Evolutionary conservation across 2,329 filamentous ascomycete species (phyloP), one percentile per base, ranked within the genome.

Genomic region (Ciborinia camelliae): DNA sequence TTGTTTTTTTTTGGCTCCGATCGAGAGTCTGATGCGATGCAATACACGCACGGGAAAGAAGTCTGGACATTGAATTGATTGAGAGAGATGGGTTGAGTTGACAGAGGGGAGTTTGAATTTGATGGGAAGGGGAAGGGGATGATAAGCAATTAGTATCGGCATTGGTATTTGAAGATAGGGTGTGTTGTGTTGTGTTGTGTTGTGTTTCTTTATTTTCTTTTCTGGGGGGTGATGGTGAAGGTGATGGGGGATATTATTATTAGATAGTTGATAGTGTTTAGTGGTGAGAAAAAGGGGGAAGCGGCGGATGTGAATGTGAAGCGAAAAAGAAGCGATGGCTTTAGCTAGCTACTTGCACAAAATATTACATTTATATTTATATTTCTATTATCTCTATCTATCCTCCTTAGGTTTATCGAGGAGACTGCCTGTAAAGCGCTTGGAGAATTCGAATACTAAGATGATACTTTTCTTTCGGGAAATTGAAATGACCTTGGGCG

Each of bases 1-100:
- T 62, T 52, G 48, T 62, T 62, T 43, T 39, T 62, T 62, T 43
- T 39, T 41, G 30, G 18, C 59, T 43, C 43, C 55, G 26, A 47
- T 54, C 37, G n/a, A n/a, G n/a, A n/a, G n/a, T n/a, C n/a, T n/a
- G n/a, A n/a, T n/a, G 59, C 47, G 48, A 58, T 47, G 20, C 41
- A 47, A 4, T 4, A 12, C n/a, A n/a, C n/a, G n/a, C n/a, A n/a
- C 10, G n/a, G 28, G 14, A 23, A 47, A 47, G 41, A 58, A 26
- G 55, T 35, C 30, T 58, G 30, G 43, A 15, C 8, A 6, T 18
- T 52, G 30, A 23, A 52, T 52, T 52, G 28, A 32, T 58, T 7
- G n/a, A 18, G 30, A 47, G n/a, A 18, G 30, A 47, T 58, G 55
- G 35, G 8, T 47, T 48, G 23, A 14, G 45, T n/a, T n/a, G 9